A percentile compares a stretch with the other conserved stretches of the same genome.
Evolutionary conservation across 1,284 basidiomycete genomes (phyloP).

Genomic region (Hymenochaete sp.): DNA sequence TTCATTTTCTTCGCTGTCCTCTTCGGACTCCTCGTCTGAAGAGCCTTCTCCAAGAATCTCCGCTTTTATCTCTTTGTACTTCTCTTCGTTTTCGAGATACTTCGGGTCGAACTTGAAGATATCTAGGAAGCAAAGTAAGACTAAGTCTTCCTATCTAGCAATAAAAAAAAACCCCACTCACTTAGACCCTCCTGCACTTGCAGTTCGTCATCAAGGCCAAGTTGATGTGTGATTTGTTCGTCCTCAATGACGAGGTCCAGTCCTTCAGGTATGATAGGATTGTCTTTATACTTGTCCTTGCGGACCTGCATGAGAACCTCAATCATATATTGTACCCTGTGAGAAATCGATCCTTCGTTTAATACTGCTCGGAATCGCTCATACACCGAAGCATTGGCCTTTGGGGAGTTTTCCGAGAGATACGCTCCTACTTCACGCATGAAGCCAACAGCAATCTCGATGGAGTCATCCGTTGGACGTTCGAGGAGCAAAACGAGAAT

Average conservation of each 20-base stretch:
- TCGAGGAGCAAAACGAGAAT: slow-evolving; percentile 92
- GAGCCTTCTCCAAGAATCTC: slow-evolving; percentile 91
- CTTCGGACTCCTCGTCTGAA: slow-evolving; percentile 59
- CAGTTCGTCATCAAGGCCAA: slow-evolving; percentile 87
- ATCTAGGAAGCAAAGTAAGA: slow-evolving; percentile 40
- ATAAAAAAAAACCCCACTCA: slow-evolving; percentile 35
- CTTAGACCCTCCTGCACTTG: slow-evolving; percentile 92
- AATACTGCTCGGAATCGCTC: slow-evolving; percentile 95
- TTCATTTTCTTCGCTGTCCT: slow-evolving; percentile 54
- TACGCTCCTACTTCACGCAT: slow-evolving; percentile 97
- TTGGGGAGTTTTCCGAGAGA: slow-evolving; percentile 88
- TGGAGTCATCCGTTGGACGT: slow-evolving; percentile 93
- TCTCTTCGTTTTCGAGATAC: slow-evolving; percentile 87
- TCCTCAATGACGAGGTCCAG: slow-evolving; percentile 97
- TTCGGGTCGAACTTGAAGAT: slow-evolving; percentile 94
- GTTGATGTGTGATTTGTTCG: slow-evolving; percentile 91
- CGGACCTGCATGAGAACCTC: slow-evolving; percentile 97
- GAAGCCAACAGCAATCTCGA: slow-evolving; percentile 97
- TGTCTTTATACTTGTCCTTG: slow-evolving; percentile 98
- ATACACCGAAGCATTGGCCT: slow-evolving; percentile 87
- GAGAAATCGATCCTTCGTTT: slow-evolving; percentile 91
- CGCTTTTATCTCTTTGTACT: slow-evolving; percentile 83
- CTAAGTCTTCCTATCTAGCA: neutral
- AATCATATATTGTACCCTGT: slow-evolving; percentile 99
- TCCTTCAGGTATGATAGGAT: slow-evolving; percentile 88